phyloP scores from a whole-genome alignment of 2,329 filamentous ascomycete species.

The Sclerotinia nivalis region DNA sequence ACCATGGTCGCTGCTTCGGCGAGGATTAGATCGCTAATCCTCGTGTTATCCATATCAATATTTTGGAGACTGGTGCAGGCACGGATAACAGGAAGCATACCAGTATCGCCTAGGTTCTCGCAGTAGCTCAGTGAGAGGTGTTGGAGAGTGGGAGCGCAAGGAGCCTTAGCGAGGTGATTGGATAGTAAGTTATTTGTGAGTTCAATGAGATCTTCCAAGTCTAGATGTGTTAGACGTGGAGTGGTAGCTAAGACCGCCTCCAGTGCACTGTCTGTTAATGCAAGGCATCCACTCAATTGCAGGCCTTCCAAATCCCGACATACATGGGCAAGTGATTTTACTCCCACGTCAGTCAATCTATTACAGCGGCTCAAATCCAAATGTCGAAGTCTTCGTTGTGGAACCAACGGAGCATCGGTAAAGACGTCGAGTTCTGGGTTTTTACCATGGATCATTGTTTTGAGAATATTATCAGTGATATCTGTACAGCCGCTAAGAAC shows the following conservation, averaged over 20 bases:
- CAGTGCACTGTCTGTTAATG: conserved; percentile 72
- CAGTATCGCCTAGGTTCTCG: conserved; percentile 77
- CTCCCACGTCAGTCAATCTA: conserved; percentile 68
- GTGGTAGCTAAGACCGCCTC: conserved; percentile 72
- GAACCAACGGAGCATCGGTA: conserved; percentile 72
- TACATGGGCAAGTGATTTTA: conserved; percentile 71
- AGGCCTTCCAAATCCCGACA: conserved; percentile 81
- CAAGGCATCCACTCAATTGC: conserved; percentile 75
- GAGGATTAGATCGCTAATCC: conserved; percentile 81
- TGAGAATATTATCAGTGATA: conserved; percentile 72
- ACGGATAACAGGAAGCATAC: conserved; percentile 81
- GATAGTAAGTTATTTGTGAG: conserved; percentile 74
- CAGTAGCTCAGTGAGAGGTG: conserved; percentile 91
- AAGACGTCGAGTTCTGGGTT: conserved; percentile 80
- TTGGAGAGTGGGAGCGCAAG: conserved; percentile 69
- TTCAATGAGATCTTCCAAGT: conserved; percentile 80
- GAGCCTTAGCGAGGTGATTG: conserved; percentile 72
- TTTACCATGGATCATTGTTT: conserved; percentile 71
- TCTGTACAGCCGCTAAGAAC: conserved; percentile 78
- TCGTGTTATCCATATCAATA: conserved; percentile 90
- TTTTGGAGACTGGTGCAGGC: conserved; percentile 67
- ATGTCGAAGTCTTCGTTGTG: conserved; percentile 76
- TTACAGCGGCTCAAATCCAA: conserved; percentile 81
- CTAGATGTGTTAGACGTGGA: conserved; percentile 78
- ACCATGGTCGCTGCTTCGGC: conserved; percentile 83